Base-by-base conservation (phyloP, 495 filamentous ascomycete species). In the Paragyromitra xinjiangensis region DNA sequence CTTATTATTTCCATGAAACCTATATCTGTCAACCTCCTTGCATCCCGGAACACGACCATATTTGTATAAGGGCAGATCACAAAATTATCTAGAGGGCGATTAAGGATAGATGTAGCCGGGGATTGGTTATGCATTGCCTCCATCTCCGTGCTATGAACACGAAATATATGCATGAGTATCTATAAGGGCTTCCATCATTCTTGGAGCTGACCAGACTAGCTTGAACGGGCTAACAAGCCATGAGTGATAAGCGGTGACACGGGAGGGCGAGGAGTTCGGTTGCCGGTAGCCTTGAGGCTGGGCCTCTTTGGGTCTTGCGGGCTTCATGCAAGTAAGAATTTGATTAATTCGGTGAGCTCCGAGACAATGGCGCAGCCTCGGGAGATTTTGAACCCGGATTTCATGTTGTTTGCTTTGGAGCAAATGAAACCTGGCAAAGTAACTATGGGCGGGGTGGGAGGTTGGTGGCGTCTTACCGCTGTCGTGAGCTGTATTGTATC, bases 391-490 rank as follows among this genome's bases (percentile, higher is more conserved):
- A 29, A 34, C 29, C 29, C 29, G 29, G 29, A 34, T 34, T 51
- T 71, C 42, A 58, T 39, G 29, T 63, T 66, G 65, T 44, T 64
- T 24, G 44, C 42, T 58, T 24, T 29, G 37, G 58, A 45, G 45
- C 4, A 56, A 61, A 12, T 51, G 48, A 55, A 50, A 59, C 53
- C 45, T 68, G 50, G 19, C 22, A 44, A 55, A 65, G 56, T 65
- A 58, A 64, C 69, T 12, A 45, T 39, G 64, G 51, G 29, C 29
- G 29, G 42, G 29, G 42, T 22, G 48, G 58, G 59, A n/a, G 22
- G 26, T 39, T 75, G 67, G 73, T 76, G 73, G 73, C 68, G 73
- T 64, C 73, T 65, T 76, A 34, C 73, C 50, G 29, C 73, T 76
- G 68, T 56, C 73, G 50, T 16, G 58, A 56, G 48, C 6, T 58